phyloP scores from a whole-genome alignment of 2,329 filamentous ascomycete species.

The Diplodia intermedia region DNA sequence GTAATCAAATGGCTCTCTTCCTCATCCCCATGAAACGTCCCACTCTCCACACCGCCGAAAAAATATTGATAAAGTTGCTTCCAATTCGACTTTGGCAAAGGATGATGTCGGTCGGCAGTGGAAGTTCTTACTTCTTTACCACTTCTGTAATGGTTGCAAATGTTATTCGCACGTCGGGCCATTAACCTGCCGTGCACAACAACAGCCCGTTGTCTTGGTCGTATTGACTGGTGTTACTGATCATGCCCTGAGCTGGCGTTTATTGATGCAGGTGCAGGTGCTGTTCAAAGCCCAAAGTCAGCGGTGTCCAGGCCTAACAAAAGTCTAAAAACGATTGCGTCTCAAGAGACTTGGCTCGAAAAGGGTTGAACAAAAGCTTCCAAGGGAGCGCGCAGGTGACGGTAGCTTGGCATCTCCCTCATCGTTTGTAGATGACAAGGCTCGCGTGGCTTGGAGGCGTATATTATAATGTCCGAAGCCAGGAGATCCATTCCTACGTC shows the following conservation, averaged over 20 bases:
- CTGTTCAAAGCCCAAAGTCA: conserved; percentile 8
- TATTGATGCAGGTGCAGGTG: conserved; percentile 3
- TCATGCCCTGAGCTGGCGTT: not conserved
- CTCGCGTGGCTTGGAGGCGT: not conserved
- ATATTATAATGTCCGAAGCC: not conserved
- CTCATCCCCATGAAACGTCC: not conserved
- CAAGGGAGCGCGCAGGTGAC: not conserved
- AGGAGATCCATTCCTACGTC: not conserved
- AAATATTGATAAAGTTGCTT: not conserved
- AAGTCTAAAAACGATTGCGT: not conserved
- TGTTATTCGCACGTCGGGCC: not conserved
- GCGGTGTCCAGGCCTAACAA: conserved; percentile 2
- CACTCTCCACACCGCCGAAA: not conserved
- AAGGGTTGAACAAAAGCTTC: not conserved
- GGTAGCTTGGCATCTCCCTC: not conserved
- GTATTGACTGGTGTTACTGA: conserved; percentile 1
- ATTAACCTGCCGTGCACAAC: not conserved
- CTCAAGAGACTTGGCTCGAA: not conserved
- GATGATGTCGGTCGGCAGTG: not conserved
- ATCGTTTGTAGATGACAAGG: not conserved
- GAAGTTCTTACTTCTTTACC: not conserved
- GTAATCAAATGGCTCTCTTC: not conserved
- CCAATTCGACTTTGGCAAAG: not conserved
- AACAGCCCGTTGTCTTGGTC: not conserved
- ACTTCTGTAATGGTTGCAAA: not conserved